Conservation (phyloP, 768 basidiomycete genomes). For the Russula griseocarnosa region DNA sequence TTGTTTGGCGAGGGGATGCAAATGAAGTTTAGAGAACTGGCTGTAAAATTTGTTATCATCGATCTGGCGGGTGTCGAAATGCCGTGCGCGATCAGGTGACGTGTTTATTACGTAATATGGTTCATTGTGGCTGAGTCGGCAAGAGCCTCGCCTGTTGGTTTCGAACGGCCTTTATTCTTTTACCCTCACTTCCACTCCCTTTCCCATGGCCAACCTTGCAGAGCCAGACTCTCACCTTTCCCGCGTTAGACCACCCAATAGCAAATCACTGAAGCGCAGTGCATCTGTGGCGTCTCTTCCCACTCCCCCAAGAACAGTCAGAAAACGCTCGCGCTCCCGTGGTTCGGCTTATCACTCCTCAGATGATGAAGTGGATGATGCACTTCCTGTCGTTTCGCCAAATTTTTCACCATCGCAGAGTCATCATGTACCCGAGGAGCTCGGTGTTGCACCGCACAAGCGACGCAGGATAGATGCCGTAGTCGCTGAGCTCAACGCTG, state of each 20-base stretch:
- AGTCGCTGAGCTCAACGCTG: constrained; percentile 23
- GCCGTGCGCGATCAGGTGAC: constrained; percentile 17
- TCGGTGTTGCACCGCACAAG: constrained; percentile 5
- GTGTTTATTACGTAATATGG: constrained; percentile 3
- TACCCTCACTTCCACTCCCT: constrained; percentile 1
- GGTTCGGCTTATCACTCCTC: constrained; percentile 26
- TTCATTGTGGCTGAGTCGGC: background rate
- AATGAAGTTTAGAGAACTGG: background rate
- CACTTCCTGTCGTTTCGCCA: constrained; percentile 25
- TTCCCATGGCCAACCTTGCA: constrained; percentile 21
- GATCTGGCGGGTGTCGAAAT: too few relatives aligned
- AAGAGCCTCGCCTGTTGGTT: constrained; percentile 10
- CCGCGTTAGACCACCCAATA: constrained; percentile 2
- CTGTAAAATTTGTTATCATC: background rate
- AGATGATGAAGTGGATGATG: constrained; percentile 25
- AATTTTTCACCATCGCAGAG: constrained; percentile 16
- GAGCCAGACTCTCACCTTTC: constrained; percentile 9
- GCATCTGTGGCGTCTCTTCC: constrained; percentile 29
- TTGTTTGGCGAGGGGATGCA: constrained; percentile 6
- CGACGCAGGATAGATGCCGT: constrained; percentile 27
- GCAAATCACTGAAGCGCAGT: constrained; percentile 27
- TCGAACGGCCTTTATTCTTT: constrained; percentile 7
- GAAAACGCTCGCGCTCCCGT: constrained; percentile 28
- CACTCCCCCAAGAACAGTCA: constrained; percentile 26
- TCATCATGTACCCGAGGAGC: constrained; percentile 17